Percentiles rank a stretch among this genome's conserved stretches.
These are phyloP conservation scores for Mycena alexandri DNA, from an alignment of 768 basidiomycete species.

Conservation along the genomic window DNA sequence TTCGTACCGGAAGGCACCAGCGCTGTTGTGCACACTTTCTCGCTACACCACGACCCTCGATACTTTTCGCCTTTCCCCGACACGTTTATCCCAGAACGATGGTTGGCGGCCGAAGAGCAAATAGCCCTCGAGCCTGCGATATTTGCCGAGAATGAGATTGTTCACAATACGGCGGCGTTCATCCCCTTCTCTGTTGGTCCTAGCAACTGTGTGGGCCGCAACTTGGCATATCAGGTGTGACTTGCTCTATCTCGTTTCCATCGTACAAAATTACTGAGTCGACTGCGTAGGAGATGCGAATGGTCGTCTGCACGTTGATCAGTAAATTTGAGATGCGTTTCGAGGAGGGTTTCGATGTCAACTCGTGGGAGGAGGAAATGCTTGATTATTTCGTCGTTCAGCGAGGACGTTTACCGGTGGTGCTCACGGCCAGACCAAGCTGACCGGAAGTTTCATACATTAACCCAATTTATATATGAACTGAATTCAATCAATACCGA, in stretches of 20 bases:
- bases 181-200: slow-evolving; percentile 60
- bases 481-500: too few species aligned
- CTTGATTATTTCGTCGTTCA: slow-evolving; percentile 48
- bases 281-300: slow-evolving; percentile 48
- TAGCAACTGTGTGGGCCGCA: slow-evolving; percentile 62
- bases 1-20: slow-evolving; percentile 57
- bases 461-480: too few species aligned
- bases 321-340: slow-evolving; percentile 49
- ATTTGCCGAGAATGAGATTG: slow-evolving; percentile 32
- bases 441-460: background rate
- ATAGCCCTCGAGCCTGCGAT: slow-evolving; percentile 37
- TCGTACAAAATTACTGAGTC: background rate
- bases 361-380: slow-evolving; percentile 45
- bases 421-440: slow-evolving; percentile 19
- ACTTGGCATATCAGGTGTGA: slow-evolving; percentile 44
- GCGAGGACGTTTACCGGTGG: slow-evolving; percentile 47
- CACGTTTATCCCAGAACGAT: slow-evolving; percentile 54
- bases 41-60: slow-evolving; percentile 53
- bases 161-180: slow-evolving; percentile 46
- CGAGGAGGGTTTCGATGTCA: slow-evolving; percentile 40
- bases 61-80: slow-evolving; percentile 56
- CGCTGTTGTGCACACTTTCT: slow-evolving; percentile 51
- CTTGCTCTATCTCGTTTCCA: background rate
- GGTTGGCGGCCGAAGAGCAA: slow-evolving; percentile 45
- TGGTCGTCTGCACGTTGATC: slow-evolving; percentile 45